A percentile compares a stretch with the other conserved stretches of the same genome.
Conservation (phyloP, 2,329 filamentous ascomycete genomes). For the Phyllosticta paracitricarpa region DNA sequence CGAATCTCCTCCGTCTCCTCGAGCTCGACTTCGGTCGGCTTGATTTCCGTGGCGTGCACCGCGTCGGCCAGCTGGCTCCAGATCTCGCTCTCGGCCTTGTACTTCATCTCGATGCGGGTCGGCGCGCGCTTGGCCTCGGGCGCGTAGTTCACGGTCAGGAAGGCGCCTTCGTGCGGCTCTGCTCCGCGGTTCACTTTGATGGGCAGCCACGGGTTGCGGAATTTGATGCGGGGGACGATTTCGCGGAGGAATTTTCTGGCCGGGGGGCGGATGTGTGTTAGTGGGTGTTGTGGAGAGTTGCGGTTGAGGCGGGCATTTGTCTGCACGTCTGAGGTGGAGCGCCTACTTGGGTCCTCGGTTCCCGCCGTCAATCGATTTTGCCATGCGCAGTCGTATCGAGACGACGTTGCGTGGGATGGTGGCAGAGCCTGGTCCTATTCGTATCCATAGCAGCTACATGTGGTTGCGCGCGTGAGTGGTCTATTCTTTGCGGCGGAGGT, state of each 20-base stretch:
- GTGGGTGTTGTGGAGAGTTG: conserved; percentile 12
- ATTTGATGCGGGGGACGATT: conserved; percentile 80
- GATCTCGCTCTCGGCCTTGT: conserved; percentile 51
- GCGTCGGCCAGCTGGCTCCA: conserved; percentile 51
- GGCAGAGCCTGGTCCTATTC: conserved; percentile 73
- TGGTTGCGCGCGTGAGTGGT: not conserved
- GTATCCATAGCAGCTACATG: conserved; percentile 61
- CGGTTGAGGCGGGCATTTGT: not conserved
- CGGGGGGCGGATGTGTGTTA: conserved; percentile 32
- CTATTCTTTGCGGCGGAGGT: not conserved
- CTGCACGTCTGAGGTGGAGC: not conserved
- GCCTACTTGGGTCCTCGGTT: conserved; percentile 61
- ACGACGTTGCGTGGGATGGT: conserved; percentile 67
- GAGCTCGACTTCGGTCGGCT: conserved; percentile 50
- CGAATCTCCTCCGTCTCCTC: conserved; percentile 48
- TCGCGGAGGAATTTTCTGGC: conserved; percentile 78
- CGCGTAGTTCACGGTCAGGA: conserved; percentile 52
- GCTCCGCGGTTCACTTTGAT: conserved; percentile 69
- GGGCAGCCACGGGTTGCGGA: conserved; percentile 75
- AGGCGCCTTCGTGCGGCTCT: conserved; percentile 42
- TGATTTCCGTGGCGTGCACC: conserved; percentile 50
- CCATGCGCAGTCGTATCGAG: conserved; percentile 66
- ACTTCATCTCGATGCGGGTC: conserved; percentile 47
- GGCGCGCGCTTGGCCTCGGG: conserved; percentile 25
- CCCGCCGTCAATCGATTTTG: conserved; percentile 49